Evolutionary conservation across 805 yeast species (phyloP), one percentile per base, ranked within the genome.

Genomic region (Isabelozyma pseudorhagii): DNA sequence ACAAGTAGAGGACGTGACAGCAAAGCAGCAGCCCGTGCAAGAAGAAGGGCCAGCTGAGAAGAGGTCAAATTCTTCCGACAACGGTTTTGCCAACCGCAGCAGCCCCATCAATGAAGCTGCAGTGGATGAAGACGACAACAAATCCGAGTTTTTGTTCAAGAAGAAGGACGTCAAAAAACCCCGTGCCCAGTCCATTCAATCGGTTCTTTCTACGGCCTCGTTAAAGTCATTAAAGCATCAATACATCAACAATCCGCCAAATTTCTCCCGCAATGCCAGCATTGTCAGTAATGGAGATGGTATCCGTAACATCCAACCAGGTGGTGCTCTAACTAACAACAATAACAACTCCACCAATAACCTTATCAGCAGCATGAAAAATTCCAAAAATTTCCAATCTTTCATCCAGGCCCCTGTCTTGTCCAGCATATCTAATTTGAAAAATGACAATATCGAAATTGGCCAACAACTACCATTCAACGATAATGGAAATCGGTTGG

Each of bases 361-460:
- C 66, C 15, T 15, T 8, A 41, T 15, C 10, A 17, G 28, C 10
- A 41, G 44, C 13, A 39, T 39, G 25, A 42, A 42, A 14, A 50
- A 56, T 42, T 42, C 62, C 40, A 60, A 69, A 55, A 69, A 74
- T 57, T 71, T 72, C 60, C 79, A 74, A 60, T 67, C 74, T 18
- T 73, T 70, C 50, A 74, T 74, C 47, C 79, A 74, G 58, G 79
- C 78, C 1, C 79, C 79, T 1, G 78, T 72, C 4, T 59, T 74
- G 42, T 69, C 74, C 39, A 63, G 70, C 49, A 68, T 71, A 40
- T 51, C 72, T 15, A 69, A 65, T 45, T 56, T 64, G 41, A 68
- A 63, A 38, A 50, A 49, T n/a, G 70, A 70, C 42, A 70, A 71
- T 31, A 54, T 65, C 5, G 71, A 66, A 45, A 74, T 74, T n/a